These are phyloP conservation scores for Pyrenochaeta sp. DNA, from an alignment of 2,329 filamentous ascomycete genomes.

Conservation along the genomic window DNA sequence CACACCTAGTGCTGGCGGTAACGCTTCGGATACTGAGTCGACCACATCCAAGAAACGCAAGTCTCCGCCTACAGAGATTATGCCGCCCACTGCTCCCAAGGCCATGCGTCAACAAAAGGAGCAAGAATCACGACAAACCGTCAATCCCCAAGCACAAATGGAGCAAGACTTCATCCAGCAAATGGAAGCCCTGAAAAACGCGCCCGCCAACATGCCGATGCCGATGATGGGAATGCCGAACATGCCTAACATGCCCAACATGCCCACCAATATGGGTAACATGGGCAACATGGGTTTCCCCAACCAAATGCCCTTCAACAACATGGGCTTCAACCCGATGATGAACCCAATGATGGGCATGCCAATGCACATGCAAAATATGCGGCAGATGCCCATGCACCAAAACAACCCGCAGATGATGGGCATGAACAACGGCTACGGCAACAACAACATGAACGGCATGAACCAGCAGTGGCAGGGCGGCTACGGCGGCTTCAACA, in stretches of 20 bases:
- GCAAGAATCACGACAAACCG: conserved; percentile 52
- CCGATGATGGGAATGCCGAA: conserved; percentile 15
- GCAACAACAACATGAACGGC: conserved; percentile 52
- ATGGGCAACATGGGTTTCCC: conserved; percentile 21
- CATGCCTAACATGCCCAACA: conserved; percentile 45
- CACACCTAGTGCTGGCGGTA: conserved; percentile 43
- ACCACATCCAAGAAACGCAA: conserved; percentile 75
- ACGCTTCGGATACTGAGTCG: conserved; percentile 44
- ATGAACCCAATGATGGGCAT: conserved; percentile 15
- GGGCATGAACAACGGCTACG: conserved; percentile 15
- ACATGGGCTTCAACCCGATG: conserved; percentile 12
- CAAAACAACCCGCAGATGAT: conserved; percentile 7
- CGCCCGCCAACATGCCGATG: conserved; percentile 46
- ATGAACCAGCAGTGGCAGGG: conserved; percentile 26
- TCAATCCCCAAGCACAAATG: conserved; percentile 57
- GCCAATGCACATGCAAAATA: conserved; percentile 13
- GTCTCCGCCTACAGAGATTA: conserved; percentile 72
- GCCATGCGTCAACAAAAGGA: conserved; percentile 52
- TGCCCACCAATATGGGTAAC: conserved; percentile 49
- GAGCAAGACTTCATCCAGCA: conserved; percentile 53
- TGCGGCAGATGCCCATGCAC: conserved; percentile 7
- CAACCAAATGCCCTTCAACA: conserved; percentile 28
- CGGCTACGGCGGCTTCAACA: conserved; percentile 43
- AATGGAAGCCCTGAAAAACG: conserved; percentile 54
- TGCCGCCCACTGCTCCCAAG: conserved; percentile 54